Conservation (phyloP, 345 rosid species). For the Hibiscus syriacus region DNA sequence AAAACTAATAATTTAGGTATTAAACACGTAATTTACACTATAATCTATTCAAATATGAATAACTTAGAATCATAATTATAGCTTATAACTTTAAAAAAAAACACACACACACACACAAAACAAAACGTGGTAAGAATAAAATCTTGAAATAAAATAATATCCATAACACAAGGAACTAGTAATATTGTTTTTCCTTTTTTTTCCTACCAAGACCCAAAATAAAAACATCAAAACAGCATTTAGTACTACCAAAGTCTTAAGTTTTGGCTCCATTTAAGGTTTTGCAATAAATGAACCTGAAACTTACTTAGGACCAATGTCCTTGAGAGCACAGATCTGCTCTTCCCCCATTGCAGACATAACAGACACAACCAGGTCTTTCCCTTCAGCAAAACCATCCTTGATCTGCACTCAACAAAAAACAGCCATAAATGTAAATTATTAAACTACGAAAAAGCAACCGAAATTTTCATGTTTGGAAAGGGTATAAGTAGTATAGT, state of each 20-base stretch:
- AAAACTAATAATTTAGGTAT: too few relatives aligned
- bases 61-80: too few relatives aligned
- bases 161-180: not conserved
- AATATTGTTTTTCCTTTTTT: not conserved
- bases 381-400: not conserved
- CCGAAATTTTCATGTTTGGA: not conserved
- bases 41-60: too few relatives aligned
- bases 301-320: not conserved
- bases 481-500: not conserved
- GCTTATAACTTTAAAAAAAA: too few relatives aligned
- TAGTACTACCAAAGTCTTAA: not conserved
- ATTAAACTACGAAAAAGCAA: not conserved
- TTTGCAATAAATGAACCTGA: not conserved
- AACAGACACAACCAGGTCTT: not conserved
- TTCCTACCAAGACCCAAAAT: not conserved
- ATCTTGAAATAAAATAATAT: not conserved
- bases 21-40: too few relatives aligned
- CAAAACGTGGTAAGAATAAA: too few relatives aligned
- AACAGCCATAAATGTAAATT: not conserved
- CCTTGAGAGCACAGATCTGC: not conserved
- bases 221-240: not conserved
- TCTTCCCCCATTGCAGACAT: not conserved
- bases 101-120: too few relatives aligned
- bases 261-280: not conserved
- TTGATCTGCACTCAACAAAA: not conserved